These are phyloP conservation scores for Mallotus nudiflorus DNA, from an alignment of 345 rosid genomes.

Conservation along the genomic window DNA sequence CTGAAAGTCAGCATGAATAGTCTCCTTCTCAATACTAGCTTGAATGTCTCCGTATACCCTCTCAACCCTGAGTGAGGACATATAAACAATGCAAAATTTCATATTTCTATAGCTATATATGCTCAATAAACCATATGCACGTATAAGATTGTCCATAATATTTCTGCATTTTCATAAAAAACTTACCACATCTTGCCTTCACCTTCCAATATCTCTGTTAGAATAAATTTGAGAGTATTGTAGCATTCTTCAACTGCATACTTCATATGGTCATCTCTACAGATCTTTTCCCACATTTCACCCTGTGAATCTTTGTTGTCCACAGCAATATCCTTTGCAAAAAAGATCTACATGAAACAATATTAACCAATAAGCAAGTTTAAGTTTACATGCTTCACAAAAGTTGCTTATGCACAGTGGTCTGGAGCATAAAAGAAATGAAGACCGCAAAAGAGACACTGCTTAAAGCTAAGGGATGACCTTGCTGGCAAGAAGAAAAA, in stretches of 20 bases:
- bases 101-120: neutral
- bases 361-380: neutral
- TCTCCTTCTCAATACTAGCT: conserved; percentile 46
- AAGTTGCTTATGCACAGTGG: no score
- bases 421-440: neutral
- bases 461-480: conserved; percentile 33
- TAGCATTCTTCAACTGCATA: conserved; percentile 94
- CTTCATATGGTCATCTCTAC: conserved; percentile 87
- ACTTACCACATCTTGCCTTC: conserved; percentile 93
- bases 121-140: neutral
- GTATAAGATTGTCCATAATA: conserved; percentile 14
- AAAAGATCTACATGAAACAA: conserved; percentile 55
- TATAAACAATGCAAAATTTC: conserved; percentile 18
- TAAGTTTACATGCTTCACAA: neutral
- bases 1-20: conserved; percentile 57
- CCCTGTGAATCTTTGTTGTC: conserved; percentile 67
- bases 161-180: conserved; percentile 8
- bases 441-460: neutral
- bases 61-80: conserved; percentile 65
- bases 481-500: conserved; percentile 99
- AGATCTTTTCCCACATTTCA: conserved; percentile 88
- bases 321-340: conserved; percentile 87
- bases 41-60: conserved; percentile 67
- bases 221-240: conserved; percentile 55
- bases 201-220: conserved; percentile 70